Evolutionary conservation across 1,284 basidiomycete genomes (phyloP).

Genomic region (Leccinum fuscescens): DNA sequence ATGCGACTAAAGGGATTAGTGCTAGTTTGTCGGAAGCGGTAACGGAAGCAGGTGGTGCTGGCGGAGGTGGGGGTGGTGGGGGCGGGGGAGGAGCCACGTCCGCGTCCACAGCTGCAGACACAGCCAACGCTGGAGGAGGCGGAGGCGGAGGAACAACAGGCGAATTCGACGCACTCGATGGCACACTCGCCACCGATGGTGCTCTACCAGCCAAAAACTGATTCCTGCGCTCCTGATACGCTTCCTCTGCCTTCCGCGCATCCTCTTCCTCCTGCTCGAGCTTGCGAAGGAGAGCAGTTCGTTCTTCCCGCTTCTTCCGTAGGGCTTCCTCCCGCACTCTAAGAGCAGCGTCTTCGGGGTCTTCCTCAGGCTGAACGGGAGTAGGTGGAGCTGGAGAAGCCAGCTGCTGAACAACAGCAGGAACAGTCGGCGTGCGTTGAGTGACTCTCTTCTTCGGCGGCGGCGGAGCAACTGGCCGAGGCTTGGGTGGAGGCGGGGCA

Average conservation of each 20-base stretch:
- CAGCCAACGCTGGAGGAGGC: slow-evolving; percentile 16
- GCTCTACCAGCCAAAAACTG: slow-evolving; percentile 44
- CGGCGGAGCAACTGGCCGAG: slow-evolving; percentile 45
- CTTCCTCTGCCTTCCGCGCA: slow-evolving; percentile 60
- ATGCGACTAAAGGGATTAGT: slow-evolving; percentile 74
- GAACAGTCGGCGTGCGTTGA: slow-evolving; percentile 27
- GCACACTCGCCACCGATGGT: slow-evolving; percentile 15
- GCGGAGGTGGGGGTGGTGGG: slow-evolving; percentile 13
- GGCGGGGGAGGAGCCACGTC: slow-evolving; percentile 25
- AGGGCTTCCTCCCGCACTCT: slow-evolving; percentile 64
- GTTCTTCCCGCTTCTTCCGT: slow-evolving; percentile 65
- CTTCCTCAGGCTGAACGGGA: slow-evolving; percentile 41
- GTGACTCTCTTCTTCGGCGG: slow-evolving; percentile 37
- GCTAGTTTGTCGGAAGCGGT: slow-evolving; percentile 39
- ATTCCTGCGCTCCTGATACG: slow-evolving; percentile 47
- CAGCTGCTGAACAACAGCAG: slow-evolving; percentile 27
- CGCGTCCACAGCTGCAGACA: slow-evolving; percentile 32
- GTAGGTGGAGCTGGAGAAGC: slow-evolving; percentile 31
- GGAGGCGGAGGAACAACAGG: slow-evolving; percentile 24
- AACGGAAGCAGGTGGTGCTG: slow-evolving; percentile 31
- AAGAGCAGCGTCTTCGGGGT: slow-evolving; percentile 66
- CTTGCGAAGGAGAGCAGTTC: slow-evolving; percentile 60
- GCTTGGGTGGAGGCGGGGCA: slow-evolving; percentile 33
- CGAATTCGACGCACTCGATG: neutral
- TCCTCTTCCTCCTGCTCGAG: slow-evolving; percentile 76